A percentile compares a stretch with the other conserved stretches of the same genome.
Evolutionary conservation across 2,329 filamentous ascomycete genomes (phyloP).

Genomic region (Aspergillus spinulosporus): DNA sequence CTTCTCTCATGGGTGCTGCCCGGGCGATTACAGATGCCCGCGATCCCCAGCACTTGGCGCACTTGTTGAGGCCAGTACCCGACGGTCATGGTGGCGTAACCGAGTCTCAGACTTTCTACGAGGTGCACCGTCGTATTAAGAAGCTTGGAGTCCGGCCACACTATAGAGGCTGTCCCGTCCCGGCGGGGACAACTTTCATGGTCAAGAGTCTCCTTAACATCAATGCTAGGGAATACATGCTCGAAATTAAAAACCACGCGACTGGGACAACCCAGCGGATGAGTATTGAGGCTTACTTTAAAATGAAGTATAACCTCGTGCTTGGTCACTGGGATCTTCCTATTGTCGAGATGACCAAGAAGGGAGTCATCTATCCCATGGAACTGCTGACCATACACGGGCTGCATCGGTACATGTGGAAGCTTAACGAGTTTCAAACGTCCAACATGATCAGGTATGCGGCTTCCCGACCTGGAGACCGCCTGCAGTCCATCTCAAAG

Average conservation of each 20-base stretch:
- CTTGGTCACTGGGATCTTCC: constrained; percentile 52
- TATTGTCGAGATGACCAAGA: constrained; percentile 60
- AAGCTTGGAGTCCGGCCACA: constrained; percentile 42
- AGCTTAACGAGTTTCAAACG: constrained; percentile 66
- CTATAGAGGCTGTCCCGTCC: constrained; percentile 37
- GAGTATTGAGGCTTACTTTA: constrained; percentile 61
- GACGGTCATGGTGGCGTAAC: constrained; percentile 28
- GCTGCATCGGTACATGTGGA: constrained; percentile 60
- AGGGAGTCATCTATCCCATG: constrained; percentile 55
- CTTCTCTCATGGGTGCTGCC: constrained; percentile 38
- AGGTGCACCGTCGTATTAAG: constrained; percentile 31
- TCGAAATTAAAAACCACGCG: constrained; percentile 42
- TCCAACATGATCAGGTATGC: constrained; percentile 90
- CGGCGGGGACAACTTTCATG: constrained; percentile 45
- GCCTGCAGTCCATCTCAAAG: constrained; percentile 66
- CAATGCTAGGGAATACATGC: constrained; percentile 46
- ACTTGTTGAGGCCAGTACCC: constrained; percentile 23
- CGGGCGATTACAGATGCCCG: constrained; percentile 34
- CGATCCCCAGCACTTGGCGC: constrained; percentile 34
- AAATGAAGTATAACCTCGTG: constrained; percentile 51
- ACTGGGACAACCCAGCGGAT: constrained; percentile 49
- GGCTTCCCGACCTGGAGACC: constrained; percentile 70
- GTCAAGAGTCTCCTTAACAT: constrained; percentile 52
- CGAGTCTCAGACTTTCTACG: constrained; percentile 28
- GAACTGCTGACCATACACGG: constrained; percentile 55